Evolutionary conservation across 1,284 basidiomycete genomes (phyloP).

Genomic region (Schizophyllum amplum): DNA sequence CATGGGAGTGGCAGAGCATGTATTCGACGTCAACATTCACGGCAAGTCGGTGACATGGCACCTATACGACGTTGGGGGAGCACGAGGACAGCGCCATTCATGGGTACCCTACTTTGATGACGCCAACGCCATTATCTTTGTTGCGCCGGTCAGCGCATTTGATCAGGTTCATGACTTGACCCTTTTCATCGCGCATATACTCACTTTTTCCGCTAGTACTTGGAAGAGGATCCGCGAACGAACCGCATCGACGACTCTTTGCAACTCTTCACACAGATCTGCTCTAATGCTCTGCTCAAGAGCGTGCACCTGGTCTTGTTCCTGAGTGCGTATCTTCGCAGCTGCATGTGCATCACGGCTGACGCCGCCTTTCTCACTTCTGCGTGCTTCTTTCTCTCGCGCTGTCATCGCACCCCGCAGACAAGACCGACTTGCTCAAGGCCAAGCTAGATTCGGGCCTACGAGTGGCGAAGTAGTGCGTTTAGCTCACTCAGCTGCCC

Average conservation of each 20-base stretch:
- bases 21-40: constrained; percentile 66
- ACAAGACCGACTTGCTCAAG: constrained; percentile 70
- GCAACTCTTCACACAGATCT: constrained; percentile 77
- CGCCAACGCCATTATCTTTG: constrained; percentile 79
- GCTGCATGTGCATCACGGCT: not conserved
- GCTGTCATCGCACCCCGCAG: constrained; percentile 26
- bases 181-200: constrained; percentile 6
- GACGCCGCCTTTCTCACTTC: not conserved
- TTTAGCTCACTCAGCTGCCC: constrained; percentile 9
- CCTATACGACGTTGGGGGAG: constrained; percentile 75
- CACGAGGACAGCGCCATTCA: constrained; percentile 73
- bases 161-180: constrained; percentile 50
- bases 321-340: constrained; percentile 43
- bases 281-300: constrained; percentile 71
- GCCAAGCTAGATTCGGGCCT: constrained; percentile 60
- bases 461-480: constrained; percentile 72
- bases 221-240: constrained; percentile 75
- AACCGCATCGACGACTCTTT: constrained; percentile 80
- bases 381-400: not conserved
- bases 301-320: constrained; percentile 73
- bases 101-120: constrained; percentile 82
- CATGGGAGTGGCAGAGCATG: constrained; percentile 75
- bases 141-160: constrained; percentile 81
- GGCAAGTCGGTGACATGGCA: constrained; percentile 73
- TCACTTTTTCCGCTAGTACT: constrained; percentile 40